phyloP scores from a whole-genome alignment of 1,139 yeast species.

The Debaryomyces fabryi region DNA sequence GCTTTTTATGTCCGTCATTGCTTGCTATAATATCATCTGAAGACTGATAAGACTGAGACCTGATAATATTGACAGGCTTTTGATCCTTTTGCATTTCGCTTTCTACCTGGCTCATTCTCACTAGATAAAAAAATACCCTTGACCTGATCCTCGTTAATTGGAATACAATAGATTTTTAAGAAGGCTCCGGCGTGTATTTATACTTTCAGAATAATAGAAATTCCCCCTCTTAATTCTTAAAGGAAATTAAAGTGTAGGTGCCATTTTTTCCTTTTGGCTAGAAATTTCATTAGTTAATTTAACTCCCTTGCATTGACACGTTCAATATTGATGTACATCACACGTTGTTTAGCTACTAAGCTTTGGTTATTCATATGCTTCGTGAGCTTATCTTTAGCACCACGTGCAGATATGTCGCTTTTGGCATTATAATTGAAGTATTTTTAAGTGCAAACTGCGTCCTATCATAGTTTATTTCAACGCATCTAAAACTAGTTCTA shows the following conservation, averaged over 20 bases:
- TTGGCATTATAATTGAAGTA: neutral
- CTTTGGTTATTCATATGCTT: neutral
- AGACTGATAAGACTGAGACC: constrained; percentile 1
- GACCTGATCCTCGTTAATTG: neutral
- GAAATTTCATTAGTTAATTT: neutral
- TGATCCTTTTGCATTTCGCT: constrained; percentile 1
- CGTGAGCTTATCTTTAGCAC: neutral
- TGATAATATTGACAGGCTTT: constrained; percentile 2
- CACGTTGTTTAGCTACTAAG: neutral
- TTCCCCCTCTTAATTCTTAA: neutral
- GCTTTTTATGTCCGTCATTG: constrained; percentile 10
- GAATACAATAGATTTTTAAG: neutral
- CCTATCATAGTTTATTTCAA: neutral
- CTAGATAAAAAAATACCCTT: neutral
- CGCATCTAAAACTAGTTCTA: neutral
- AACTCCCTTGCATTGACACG: neutral
- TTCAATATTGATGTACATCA: neutral
- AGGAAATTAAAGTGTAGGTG: neutral
- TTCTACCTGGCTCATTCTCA: neutral
- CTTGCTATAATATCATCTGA: neutral
- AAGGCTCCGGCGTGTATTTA: neutral
- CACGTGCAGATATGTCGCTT: neutral
- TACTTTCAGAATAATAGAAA: neutral
- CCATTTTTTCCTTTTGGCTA: neutral
- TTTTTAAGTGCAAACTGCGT: neutral